phyloP scores from a whole-genome alignment of 495 filamentous ascomycete species.

The Aspergillus ellipticus region DNA sequence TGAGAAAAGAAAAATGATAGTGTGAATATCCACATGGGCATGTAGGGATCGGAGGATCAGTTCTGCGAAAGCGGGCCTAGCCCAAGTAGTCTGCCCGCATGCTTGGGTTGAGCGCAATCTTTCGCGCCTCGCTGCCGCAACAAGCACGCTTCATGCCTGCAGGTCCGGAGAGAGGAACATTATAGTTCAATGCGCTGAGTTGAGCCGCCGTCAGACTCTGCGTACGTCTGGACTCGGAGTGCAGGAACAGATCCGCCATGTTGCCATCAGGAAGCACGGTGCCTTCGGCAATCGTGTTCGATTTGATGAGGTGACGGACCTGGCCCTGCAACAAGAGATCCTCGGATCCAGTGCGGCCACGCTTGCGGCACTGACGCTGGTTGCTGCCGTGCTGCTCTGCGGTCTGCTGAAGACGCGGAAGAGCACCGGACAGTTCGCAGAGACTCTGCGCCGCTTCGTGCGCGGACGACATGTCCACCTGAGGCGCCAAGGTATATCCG shows the following conservation, averaged over 20 bases:
- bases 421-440: slow-evolving; percentile 56
- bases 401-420: slow-evolving; percentile 9
- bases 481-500: slow-evolving; percentile 48
- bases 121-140: slow-evolving; percentile 42
- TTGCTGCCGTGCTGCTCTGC: slow-evolving; percentile 18
- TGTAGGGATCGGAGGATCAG: slow-evolving; percentile 3
- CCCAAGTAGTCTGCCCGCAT: slow-evolving; percentile 37
- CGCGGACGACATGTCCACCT: slow-evolving; percentile 39
- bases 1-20: slow-evolving; percentile 11
- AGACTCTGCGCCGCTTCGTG: slow-evolving; percentile 64
- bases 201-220: slow-evolving; percentile 10
- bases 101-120: slow-evolving; percentile 37
- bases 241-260: slow-evolving; percentile 39
- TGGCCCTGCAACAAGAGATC: slow-evolving; percentile 68
- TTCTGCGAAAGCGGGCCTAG: slow-evolving; percentile 16
- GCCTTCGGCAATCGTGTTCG: slow-evolving; percentile 26
- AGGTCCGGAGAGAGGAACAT: slow-evolving; percentile 33
- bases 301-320: slow-evolving; percentile 57
- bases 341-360: slow-evolving; percentile 64
- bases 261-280: slow-evolving; percentile 38
- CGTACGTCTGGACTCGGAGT: slow-evolving; percentile 14
- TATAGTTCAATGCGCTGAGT: slow-evolving; percentile 20
- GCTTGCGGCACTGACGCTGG: slow-evolving; percentile 51
- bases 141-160: slow-evolving; percentile 47
- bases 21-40: background rate